These are phyloP conservation scores for Solanum stenotomum DNA, from an alignment of 257 asterid species.

Conservation along the genomic window DNA sequence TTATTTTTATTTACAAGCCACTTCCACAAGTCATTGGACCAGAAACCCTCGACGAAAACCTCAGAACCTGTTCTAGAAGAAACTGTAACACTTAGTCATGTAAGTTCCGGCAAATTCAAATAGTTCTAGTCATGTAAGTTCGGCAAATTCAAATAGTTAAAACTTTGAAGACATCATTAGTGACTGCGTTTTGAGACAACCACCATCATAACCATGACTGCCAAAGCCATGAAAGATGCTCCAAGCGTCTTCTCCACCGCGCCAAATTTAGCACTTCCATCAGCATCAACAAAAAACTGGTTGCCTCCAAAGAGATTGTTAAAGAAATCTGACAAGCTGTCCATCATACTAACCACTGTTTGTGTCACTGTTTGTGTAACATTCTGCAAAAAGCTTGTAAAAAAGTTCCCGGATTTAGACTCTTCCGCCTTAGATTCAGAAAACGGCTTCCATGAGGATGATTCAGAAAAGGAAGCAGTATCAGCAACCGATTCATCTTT, in stretches of 20 bases:
- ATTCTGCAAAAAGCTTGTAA: conserved; percentile 15
- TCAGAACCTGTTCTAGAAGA: background rate
- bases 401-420: conserved; percentile 1
- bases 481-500: background rate
- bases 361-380: conserved; percentile 35
- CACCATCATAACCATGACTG: conserved; percentile 39
- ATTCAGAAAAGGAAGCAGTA: conserved; percentile 4
- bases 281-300: conserved; percentile 2
- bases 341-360: conserved; percentile 56
- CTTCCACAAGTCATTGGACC: background rate
- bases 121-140: conserved; percentile 1
- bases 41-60: background rate
- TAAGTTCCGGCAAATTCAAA: conserved; percentile 17
- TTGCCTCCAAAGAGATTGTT: conserved; percentile 43
- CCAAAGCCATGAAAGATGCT: conserved; percentile 58
- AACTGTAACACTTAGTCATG: background rate
- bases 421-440: background rate
- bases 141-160: conserved; percentile 11
- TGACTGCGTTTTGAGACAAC: conserved; percentile 23
- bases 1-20: background rate
- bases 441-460: background rate
- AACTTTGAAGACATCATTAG: background rate
- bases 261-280: conserved; percentile 23
- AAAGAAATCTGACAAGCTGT: conserved; percentile 44
- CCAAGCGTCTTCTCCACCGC: conserved; percentile 24